Conservation (phyloP, 768 basidiomycete genomes). For the Daedaleopsis sinensis region DNA sequence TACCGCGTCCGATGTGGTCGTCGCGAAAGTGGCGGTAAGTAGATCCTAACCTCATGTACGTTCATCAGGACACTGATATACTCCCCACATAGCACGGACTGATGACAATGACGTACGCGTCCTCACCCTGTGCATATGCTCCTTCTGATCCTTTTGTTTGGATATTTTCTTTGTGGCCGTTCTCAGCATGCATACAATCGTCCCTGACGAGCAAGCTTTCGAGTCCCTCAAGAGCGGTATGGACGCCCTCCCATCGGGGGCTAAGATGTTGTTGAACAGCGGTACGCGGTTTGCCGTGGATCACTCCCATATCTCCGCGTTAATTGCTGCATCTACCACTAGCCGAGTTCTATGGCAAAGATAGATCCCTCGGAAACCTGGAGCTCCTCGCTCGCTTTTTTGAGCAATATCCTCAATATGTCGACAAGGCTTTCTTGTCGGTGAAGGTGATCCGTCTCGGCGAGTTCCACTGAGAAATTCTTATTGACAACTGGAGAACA, state of each 20-base stretch:
- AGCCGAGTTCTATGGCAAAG: slow-evolving; percentile 60
- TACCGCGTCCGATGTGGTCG: slow-evolving; percentile 38
- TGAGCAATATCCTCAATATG: slow-evolving; percentile 44
- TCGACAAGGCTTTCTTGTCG: slow-evolving; percentile 48
- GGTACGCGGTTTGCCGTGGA: slow-evolving; percentile 30
- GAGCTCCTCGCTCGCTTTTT: slow-evolving; percentile 54
- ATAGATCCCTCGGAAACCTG: slow-evolving; percentile 45
- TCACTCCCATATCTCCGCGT: slow-evolving; percentile 13
- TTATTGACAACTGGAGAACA: neutral
- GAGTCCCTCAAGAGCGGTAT: slow-evolving; percentile 58
- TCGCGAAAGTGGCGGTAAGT: slow-evolving; percentile 45
- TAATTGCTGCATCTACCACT: neutral
- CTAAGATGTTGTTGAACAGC: slow-evolving; percentile 54
- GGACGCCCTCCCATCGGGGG: slow-evolving; percentile 42
- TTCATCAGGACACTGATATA: neutral
- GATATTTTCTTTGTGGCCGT: neutral
- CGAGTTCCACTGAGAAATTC: neutral
- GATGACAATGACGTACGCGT: slow-evolving; percentile 57
- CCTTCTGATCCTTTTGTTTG: neutral
- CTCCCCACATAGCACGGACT: slow-evolving; percentile 43
- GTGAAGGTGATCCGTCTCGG: slow-evolving; percentile 44
- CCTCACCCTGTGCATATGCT: neutral
- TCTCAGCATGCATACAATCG: slow-evolving; percentile 38
- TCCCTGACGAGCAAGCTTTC: slow-evolving; percentile 62
- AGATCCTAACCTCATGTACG: slow-evolving; percentile 28